Conservation (phyloP, 2,329 filamentous ascomycete genomes). For the Malbranchea zuffiana region DNA sequence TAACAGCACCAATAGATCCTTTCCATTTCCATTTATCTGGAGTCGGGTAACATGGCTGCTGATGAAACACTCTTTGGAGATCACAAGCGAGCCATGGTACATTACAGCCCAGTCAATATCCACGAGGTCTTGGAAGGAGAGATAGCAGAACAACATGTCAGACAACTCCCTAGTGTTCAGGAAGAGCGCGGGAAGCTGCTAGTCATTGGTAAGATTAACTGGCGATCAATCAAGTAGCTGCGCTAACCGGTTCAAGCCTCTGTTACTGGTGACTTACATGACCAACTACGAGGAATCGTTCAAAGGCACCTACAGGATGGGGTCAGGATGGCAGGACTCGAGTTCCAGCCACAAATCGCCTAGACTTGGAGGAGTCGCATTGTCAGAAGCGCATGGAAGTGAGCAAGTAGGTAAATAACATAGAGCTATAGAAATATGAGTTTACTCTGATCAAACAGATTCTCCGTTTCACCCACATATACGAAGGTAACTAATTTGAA, state of each 20-base stretch:
- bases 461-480: too few species aligned
- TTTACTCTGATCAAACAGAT: too few species aligned
- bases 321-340: neutral
- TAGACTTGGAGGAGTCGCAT: too few species aligned
- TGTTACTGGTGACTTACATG: neutral
- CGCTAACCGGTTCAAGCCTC: neutral
- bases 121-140: constrained; percentile 17
- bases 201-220: constrained; percentile 17
- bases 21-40: constrained; percentile 20
- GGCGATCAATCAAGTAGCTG: neutral
- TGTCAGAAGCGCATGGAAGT: too few species aligned
- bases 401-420: too few species aligned
- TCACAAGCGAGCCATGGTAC: constrained; percentile 17
- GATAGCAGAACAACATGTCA: too few species aligned
- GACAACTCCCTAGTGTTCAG: constrained; percentile 14
- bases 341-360: neutral
- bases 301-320: neutral
- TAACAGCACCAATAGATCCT: constrained; percentile 20
- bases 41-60: constrained; percentile 11
- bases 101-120: constrained; percentile 17
- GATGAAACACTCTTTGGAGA: constrained; percentile 16
- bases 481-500: too few species aligned
- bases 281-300: neutral
- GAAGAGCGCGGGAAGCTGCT: constrained; percentile 16
- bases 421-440: too few species aligned